Base-by-base conservation (phyloP, 2,329 filamentous ascomycete genomes). In the Fusarium phyllophilum region DNA sequence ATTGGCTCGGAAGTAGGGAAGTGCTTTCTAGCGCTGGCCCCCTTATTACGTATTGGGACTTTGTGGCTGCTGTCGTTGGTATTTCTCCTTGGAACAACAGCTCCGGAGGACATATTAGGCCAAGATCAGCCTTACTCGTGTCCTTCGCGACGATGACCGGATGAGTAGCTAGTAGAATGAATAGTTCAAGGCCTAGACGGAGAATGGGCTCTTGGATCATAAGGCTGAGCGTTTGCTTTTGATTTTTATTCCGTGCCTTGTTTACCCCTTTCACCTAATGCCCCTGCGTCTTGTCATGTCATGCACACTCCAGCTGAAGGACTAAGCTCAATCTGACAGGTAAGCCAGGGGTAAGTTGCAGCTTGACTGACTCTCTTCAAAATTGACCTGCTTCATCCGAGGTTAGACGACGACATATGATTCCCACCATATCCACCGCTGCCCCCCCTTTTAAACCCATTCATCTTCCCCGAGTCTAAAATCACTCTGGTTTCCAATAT, bases 41-140 rank as follows among this genome's bases (percentile, higher is more conserved):
- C 67, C 51, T 62, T 65, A 70, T 70, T 70, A 70, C 51, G 66
- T 66, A 66, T 36, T 34, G 26, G 34, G 36, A 22, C 13, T 45
- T 36, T 26, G 41, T 45, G 49, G 26, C 42, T 34, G 34, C 33
- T 46, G 39, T 42, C 26, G 36, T 36, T 52, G 49, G 31, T 44
- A 18, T 41, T 39, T 29, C 39, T 62, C 20, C 42, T 26, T 59
- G 46, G 66, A 59, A 29, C 36, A 54, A 64, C 29, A 46, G 34
- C 59, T 70, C 67, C 66, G 52, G 24, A 14, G 18, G 8, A 39
- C 11, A 14, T n/a, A 15, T n/a, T 10, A 57, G 44, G 20, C 48
- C 38, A 36, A 62, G 38, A 46, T 24, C 46, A 52, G 26, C 39
- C 54, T 60, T 59, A 41, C 18, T 48, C 61, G 29, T 46, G 33